phyloP scores from a whole-genome alignment of 148 eudicot genomes.

The Simmondsia chinensis region DNA sequence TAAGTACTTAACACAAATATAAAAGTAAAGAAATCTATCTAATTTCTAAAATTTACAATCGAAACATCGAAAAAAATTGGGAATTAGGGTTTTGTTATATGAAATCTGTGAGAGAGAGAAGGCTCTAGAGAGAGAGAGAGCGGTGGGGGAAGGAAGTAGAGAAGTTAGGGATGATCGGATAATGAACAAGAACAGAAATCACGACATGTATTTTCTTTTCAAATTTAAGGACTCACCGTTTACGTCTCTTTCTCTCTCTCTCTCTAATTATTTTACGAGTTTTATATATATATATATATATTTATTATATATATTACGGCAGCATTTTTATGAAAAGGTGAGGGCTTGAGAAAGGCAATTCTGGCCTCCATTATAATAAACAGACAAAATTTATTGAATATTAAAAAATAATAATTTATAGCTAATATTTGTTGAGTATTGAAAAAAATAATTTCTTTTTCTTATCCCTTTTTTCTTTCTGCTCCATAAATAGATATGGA shows the following conservation, averaged over 20 bases:
- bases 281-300: too few relatives aligned
- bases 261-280: too few relatives aligned
- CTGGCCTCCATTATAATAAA: too few relatives aligned
- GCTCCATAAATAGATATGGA: too few relatives aligned
- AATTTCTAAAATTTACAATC: not conserved
- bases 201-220: not conserved
- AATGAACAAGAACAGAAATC: not conserved
- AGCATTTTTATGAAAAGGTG: too few relatives aligned
- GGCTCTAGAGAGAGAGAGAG: conserved; percentile 16
- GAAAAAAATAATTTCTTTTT: too few relatives aligned
- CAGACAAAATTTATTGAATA: too few relatives aligned
- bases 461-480: too few relatives aligned
- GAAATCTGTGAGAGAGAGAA: conserved; percentile 2
- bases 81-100: not conserved
- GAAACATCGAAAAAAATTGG: conserved; percentile 3
- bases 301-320: too few relatives aligned
- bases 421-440: too few relatives aligned
- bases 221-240: conserved; percentile 4
- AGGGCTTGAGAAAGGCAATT: too few relatives aligned
- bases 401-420: too few relatives aligned
- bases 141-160: not conserved
- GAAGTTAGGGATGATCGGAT: conserved; percentile 5
- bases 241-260: conserved; percentile 21
- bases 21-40: not conserved
- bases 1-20: conserved; percentile 7